Evolutionary conservation across 2,329 filamentous ascomycete genomes (phyloP).

Genomic region (Huntiella omanensis): DNA sequence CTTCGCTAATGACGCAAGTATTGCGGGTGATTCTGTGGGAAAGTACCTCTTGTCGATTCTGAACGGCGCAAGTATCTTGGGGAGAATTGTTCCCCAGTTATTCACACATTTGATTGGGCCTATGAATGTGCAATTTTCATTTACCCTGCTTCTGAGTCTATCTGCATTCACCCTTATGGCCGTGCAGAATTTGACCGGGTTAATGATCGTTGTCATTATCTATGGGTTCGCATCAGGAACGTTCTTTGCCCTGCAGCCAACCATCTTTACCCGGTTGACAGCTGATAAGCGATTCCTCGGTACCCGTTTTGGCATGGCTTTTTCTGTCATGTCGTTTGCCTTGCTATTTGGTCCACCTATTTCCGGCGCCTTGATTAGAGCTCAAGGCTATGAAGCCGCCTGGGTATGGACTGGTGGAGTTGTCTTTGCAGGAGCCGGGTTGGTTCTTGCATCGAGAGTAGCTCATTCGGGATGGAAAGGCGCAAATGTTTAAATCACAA

Average conservation of each 20-base stretch:
- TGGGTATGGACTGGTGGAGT: slow-evolving; percentile 7
- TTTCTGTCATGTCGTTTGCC: slow-evolving; percentile 19
- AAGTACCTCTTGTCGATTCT: slow-evolving; percentile 31
- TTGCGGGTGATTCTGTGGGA: slow-evolving; percentile 18
- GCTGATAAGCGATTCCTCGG: slow-evolving; percentile 22
- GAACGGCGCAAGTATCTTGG: slow-evolving; percentile 30
- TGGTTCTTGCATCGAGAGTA: slow-evolving; percentile 3
- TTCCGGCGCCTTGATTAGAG: slow-evolving; percentile 20
- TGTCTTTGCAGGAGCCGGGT: not conserved
- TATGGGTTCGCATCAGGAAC: slow-evolving; percentile 29
- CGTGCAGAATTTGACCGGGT: slow-evolving; percentile 19
- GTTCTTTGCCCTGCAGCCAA: slow-evolving; percentile 25
- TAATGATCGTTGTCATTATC: slow-evolving; percentile 24
- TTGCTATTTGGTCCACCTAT: slow-evolving; percentile 21
- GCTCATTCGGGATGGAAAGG: not conserved
- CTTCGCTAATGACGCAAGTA: slow-evolving; percentile 21
- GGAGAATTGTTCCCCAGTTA: slow-evolving; percentile 27
- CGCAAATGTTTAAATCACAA: not conserved
- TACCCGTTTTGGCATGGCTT: slow-evolving; percentile 26
- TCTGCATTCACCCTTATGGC: slow-evolving; percentile 23
- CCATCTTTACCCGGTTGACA: slow-evolving; percentile 24
- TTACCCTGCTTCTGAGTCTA: slow-evolving; percentile 18
- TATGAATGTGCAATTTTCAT: slow-evolving; percentile 22
- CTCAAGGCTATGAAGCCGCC: slow-evolving; percentile 11
- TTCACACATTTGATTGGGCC: slow-evolving; percentile 24